phyloP scores from a whole-genome alignment of 306 rosid species.

The Corylus heterophylla region DNA sequence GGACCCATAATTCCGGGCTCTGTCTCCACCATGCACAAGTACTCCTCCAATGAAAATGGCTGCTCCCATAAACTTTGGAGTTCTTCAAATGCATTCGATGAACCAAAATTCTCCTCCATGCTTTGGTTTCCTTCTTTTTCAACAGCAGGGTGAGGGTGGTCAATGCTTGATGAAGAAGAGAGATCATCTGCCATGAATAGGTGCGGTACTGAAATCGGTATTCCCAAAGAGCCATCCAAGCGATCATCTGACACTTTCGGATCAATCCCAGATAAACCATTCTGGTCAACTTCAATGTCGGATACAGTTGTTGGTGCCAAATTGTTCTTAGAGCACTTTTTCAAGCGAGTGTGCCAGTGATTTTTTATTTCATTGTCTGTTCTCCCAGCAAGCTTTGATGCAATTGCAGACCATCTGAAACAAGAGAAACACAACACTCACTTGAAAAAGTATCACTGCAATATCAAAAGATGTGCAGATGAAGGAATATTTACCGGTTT shows the following conservation, averaged over 20 bases:
- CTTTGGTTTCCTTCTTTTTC: background rate
- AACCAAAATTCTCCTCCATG: background rate
- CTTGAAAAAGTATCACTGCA: no score
- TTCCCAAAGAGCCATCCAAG: background rate
- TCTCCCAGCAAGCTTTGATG: slow-evolving; percentile 40
- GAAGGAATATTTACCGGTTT: slow-evolving; percentile 22
- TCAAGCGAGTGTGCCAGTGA: slow-evolving; percentile 41
- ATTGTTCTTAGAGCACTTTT: slow-evolving; percentile 15
- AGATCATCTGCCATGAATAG: background rate
- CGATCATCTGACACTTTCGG: background rate
- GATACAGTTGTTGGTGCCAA: background rate
- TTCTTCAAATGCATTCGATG: slow-evolving; percentile 22
- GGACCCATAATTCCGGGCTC: background rate
- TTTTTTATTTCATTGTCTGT: slow-evolving; percentile 47
- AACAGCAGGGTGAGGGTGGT: background rate
- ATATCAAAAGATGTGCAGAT: background rate
- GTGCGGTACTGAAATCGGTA: background rate
- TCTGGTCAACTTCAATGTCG: background rate
- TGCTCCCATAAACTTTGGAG: slow-evolving; percentile 24
- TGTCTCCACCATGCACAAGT: background rate
- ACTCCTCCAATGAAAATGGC: background rate
- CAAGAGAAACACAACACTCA: background rate
- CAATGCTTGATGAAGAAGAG: background rate
- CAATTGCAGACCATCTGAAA: slow-evolving; percentile 46
- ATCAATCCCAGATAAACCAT: slow-evolving; percentile 3